phyloP scores from a whole-genome alignment of 768 basidiomycete genomes.

The Suillus fuscotomentosus region DNA sequence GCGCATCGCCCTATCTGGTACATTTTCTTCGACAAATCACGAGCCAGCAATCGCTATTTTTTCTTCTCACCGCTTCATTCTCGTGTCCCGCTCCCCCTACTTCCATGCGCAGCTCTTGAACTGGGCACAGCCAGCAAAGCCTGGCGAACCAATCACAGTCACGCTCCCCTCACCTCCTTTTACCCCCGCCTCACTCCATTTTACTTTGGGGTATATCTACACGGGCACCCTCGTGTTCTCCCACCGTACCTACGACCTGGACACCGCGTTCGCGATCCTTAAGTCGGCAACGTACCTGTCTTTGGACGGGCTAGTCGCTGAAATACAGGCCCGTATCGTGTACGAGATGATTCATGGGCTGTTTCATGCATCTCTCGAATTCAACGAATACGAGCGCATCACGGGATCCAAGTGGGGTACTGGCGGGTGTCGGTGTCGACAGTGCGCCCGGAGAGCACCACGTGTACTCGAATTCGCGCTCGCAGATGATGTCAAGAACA shows the following conservation, averaged over 20 bases:
- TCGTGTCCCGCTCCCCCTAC: conserved; percentile 86
- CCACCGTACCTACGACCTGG: conserved; percentile 89
- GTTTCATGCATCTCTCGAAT: conserved; percentile 79
- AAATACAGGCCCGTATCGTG: conserved; percentile 79
- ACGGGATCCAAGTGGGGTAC: conserved; percentile 79
- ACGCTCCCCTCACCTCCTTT: conserved; percentile 89
- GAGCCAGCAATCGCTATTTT: conserved; percentile 81
- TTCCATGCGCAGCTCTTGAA: conserved; percentile 79
- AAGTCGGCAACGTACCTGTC: conserved; percentile 79
- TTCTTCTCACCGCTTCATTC: conserved; percentile 90
- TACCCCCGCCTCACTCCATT: conserved; percentile 91
- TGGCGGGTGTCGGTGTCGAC: conserved; percentile 80
- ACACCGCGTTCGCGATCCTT: conserved; percentile 88
- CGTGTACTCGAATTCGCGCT: conserved; percentile 82
- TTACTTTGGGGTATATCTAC: conserved; percentile 93
- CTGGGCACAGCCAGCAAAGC: conserved; percentile 43
- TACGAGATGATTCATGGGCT: conserved; percentile 91
- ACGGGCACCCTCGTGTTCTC: conserved; percentile 93
- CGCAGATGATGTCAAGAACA: conserved; percentile 73
- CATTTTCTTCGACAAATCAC: conserved; percentile 59
- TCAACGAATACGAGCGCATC: conserved; percentile 73
- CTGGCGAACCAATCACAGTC: conserved; percentile 53
- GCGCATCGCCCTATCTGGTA: conserved; percentile 73
- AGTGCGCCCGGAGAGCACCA: conserved; percentile 78
- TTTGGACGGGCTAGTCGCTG: conserved; percentile 69